A percentile compares a stretch with the other conserved stretches of the same genome.
phyloP scores from a whole-genome alignment of 2,329 filamentous ascomycete species.

The Trichoderma pleuroti region DNA sequence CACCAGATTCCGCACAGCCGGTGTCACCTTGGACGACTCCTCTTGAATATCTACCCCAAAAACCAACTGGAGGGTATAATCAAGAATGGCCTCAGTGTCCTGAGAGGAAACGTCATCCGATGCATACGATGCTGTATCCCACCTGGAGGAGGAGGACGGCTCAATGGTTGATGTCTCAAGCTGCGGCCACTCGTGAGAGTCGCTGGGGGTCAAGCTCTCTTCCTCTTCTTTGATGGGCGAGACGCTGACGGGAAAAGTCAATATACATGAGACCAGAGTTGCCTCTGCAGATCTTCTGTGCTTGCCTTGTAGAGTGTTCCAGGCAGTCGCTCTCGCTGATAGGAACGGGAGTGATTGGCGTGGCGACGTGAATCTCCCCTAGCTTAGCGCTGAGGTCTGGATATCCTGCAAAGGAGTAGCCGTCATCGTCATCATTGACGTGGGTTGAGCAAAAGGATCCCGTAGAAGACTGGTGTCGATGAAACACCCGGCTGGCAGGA shows the following conservation, averaged over 20 bases:
- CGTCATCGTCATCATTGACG: slow-evolving; percentile 37
- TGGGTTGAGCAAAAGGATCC: slow-evolving; percentile 38
- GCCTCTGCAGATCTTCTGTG: not conserved
- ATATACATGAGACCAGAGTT: slow-evolving; percentile 3
- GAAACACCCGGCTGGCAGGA: slow-evolving; percentile 30
- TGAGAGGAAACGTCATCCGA: slow-evolving; percentile 33
- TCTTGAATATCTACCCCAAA: slow-evolving; percentile 39
- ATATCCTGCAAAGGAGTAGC: slow-evolving; percentile 27
- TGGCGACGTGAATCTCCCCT: slow-evolving; percentile 16
- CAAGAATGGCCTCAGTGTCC: slow-evolving; percentile 35
- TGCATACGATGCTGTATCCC: slow-evolving; percentile 25
- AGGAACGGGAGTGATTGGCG: slow-evolving; percentile 14
- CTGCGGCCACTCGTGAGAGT: slow-evolving; percentile 20
- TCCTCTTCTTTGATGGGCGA: slow-evolving; percentile 20
- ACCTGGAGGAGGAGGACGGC: slow-evolving; percentile 12
- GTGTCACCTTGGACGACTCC: slow-evolving; percentile 30
- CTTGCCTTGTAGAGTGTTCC: slow-evolving; percentile 15
- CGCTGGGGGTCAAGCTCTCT: slow-evolving; percentile 15
- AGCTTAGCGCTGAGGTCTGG: slow-evolving; percentile 23
- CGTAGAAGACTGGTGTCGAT: slow-evolving; percentile 33
- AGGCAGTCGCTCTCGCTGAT: slow-evolving; percentile 1
- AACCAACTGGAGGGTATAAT: slow-evolving; percentile 36
- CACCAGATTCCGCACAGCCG: slow-evolving; percentile 31
- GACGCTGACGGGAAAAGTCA: slow-evolving; percentile 16
- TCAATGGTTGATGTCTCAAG: slow-evolving; percentile 9